These are phyloP conservation scores for Acanthamoeba castellanii DNA, from an alignment of 208 protist species.

Conservation along the genomic window DNA sequence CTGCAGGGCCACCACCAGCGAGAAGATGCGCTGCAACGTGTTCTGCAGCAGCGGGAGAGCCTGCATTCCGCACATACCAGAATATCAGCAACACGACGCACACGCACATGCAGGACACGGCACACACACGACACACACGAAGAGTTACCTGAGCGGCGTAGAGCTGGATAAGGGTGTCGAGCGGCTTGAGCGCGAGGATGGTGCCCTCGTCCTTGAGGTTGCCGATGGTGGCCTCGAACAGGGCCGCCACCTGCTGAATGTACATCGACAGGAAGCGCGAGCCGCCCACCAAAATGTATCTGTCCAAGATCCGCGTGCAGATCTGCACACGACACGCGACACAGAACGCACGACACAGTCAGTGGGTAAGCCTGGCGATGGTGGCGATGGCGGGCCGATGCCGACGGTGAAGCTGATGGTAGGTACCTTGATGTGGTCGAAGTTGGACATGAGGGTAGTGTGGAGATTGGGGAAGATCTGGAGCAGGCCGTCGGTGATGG, in stretches of 20 bases:
- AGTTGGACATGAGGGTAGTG: constrained; percentile 33
- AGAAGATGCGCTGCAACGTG: constrained; percentile 49
- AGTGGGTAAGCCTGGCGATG: not conserved
- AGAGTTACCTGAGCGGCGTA: constrained; percentile 6
- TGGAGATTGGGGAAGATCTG: constrained; percentile 47
- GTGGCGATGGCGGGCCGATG: not conserved
- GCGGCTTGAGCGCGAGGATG: constrained; percentile 67
- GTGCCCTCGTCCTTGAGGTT: constrained; percentile 72
- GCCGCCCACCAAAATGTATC: constrained; percentile 61
- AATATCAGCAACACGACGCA: not conserved
- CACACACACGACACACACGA: not conserved
- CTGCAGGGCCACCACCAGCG: constrained; percentile 9
- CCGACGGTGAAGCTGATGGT: not conserved
- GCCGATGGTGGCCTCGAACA: constrained; percentile 58
- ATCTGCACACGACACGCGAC: not conserved
- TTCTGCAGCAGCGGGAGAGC: constrained; percentile 3
- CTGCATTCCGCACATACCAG: not conserved
- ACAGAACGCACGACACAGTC: not conserved
- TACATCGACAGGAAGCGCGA: constrained; percentile 35
- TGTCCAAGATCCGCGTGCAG: constrained; percentile 69
- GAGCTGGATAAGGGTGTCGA: constrained; percentile 67
- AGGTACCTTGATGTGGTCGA: constrained; percentile 68
- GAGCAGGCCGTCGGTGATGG: constrained; percentile 52
- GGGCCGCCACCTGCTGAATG: not conserved
- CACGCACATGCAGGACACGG: not conserved